Evolutionary conservation across 2,329 filamentous ascomycete genomes (phyloP), one percentile per base, ranked within the genome.

Genomic region (Alternaria incomplexa): DNA sequence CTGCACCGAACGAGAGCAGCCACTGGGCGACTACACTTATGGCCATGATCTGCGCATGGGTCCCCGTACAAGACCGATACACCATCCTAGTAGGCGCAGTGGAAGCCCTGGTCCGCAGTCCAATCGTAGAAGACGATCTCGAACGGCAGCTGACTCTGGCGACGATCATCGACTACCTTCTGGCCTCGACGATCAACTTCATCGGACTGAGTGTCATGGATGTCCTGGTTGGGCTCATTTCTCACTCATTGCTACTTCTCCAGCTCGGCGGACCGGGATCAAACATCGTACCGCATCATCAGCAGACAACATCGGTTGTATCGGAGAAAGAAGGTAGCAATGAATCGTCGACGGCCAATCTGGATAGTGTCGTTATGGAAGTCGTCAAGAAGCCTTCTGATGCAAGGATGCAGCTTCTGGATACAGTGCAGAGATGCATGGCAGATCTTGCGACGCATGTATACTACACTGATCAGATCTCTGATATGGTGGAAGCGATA

Each of bases 151-250:
- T 93, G 57, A 88, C 91, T 5, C 84, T 97, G 63, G 88, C 91
- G 1, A 90, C 89, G 46, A 89, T 97, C 80, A 89, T 97, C 62
- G 89, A 92, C 64, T 92, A 91, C 65, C 85, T 98, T 10, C 84
- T 99, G 50, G 90, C 91, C 55, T 97, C 95, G 0, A 90, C 95
- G 45, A 90, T 97, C 75, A 98, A 97, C 79, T 86, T 98, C 75
- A 97, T 99, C 65, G 96, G 96, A 1, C 84, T 99, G 48, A 97
- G 94, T 77, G 91, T 98, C 56, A 98, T 98, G 90, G 96, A 99
- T 77, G 90, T 98, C 17, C 84, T 98, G 26, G 85, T 97, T 13
- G 91, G 93, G 2, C 85, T 99, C 13, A 88, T 97, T 66, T 90
- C 93, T 67, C 93, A 97, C 75, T 91, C 95, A 76, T 88, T 93